A percentile compares a stretch with the other conserved stretches of the same genome.
Conservation (phyloP, 2,329 filamentous ascomycete species). For the Penicillium sp. region DNA sequence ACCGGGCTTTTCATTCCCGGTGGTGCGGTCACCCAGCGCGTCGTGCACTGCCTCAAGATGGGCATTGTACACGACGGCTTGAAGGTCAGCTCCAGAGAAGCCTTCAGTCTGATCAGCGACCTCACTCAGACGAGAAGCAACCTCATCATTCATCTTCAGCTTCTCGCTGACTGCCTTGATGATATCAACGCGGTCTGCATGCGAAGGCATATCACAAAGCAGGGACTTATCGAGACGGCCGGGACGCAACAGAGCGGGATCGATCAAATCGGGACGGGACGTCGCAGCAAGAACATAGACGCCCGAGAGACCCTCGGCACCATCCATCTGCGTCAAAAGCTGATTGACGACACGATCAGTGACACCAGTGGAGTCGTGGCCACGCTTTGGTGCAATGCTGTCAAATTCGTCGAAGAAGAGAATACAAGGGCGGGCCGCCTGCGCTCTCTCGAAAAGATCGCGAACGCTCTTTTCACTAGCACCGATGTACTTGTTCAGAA, state of each 20-base stretch:
- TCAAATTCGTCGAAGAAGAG: constrained; percentile 99
- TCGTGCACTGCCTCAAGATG: constrained; percentile 97
- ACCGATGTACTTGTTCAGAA: constrained; percentile 98
- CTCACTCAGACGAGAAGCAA: constrained; percentile 64
- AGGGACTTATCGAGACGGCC: constrained; percentile 91
- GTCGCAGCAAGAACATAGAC: constrained; percentile 97
- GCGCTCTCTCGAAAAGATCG: constrained; percentile 89
- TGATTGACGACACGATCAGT: constrained; percentile 98
- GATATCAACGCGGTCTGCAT: constrained; percentile 83
- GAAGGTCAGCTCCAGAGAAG: constrained; percentile 90
- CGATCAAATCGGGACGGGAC: constrained; percentile 88
- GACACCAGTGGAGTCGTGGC: constrained; percentile 96
- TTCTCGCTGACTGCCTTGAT: constrained; percentile 79
- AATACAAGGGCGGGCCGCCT: constrained; percentile 84
- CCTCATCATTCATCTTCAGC: constrained; percentile 67
- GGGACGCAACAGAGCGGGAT: constrained; percentile 86
- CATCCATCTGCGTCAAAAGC: constrained; percentile 97
- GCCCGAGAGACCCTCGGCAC: constrained; percentile 87
- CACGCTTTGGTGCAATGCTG: constrained; percentile 93
- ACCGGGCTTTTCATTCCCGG: constrained; percentile 40
- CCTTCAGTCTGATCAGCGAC: constrained; percentile 79
- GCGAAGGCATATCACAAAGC: constrained; percentile 80
- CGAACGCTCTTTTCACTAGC: constrained; percentile 95
- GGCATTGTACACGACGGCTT: constrained; percentile 92
- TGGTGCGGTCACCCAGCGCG: constrained; percentile 62